These are phyloP conservation scores for Neodidymelliopsis sp. DNA, from an alignment of 2,329 filamentous ascomycete genomes.

Conservation along the genomic window DNA sequence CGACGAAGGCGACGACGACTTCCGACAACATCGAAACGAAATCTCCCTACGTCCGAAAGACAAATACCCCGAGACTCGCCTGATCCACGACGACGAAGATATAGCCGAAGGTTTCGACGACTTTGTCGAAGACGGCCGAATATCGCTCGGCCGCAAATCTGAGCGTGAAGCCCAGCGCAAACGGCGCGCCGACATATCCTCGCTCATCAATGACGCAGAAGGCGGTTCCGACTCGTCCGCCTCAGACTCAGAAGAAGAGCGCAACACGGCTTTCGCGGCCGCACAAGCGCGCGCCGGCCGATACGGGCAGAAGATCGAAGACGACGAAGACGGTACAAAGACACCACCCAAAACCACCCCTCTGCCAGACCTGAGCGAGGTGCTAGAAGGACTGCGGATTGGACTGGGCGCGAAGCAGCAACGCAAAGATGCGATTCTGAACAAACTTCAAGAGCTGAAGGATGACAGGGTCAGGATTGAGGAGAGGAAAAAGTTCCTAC, in stretches of 20 bases:
- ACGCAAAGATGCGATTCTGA: constrained; percentile 64
- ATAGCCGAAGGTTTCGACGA: constrained; percentile 93
- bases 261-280: constrained; percentile 82
- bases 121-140: constrained; percentile 83
- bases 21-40: constrained; percentile 49
- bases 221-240: constrained; percentile 72
- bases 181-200: constrained; percentile 79
- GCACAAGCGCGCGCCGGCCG: constrained; percentile 88
- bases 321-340: constrained; percentile 56
- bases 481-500: constrained; percentile 78
- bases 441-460: constrained; percentile 70
- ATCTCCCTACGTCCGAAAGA: constrained; percentile 64
- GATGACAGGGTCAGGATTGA: constrained; percentile 73
- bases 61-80: constrained; percentile 71
- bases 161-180: constrained; percentile 73
- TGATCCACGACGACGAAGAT: constrained; percentile 88
- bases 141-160: constrained; percentile 79
- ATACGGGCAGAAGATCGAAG: constrained; percentile 65
- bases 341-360: constrained; percentile 79
- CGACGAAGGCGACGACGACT: constrained; percentile 48
- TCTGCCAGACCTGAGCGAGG: constrained; percentile 74
- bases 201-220: constrained; percentile 82
- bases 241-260: constrained; percentile 68
- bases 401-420: constrained; percentile 69
- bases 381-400: constrained; percentile 68